Conservation (phyloP, 2,329 filamentous ascomycete genomes). For the Pseudocercospora pini-densiflorae region DNA sequence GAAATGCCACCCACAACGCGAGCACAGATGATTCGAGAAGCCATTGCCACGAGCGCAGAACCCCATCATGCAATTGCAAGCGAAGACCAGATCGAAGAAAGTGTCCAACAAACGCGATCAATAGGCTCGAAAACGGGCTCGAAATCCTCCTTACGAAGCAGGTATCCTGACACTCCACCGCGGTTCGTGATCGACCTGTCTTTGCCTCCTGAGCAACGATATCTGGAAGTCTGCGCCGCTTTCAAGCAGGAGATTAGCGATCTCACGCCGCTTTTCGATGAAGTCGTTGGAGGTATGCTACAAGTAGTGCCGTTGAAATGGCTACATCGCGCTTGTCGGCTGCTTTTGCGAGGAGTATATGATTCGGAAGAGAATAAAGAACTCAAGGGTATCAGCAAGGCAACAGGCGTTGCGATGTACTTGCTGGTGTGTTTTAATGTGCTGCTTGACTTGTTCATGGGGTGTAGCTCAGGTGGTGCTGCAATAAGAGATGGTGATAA, state of each 20-base stretch:
- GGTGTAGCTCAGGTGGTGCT: constrained; percentile 65
- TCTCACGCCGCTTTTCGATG: constrained; percentile 57
- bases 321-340: constrained; percentile 46
- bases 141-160: constrained; percentile 3
- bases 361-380: constrained; percentile 64
- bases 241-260: constrained; percentile 51
- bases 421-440: constrained; percentile 67
- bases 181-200: constrained; percentile 57
- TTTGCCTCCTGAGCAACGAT: constrained; percentile 57
- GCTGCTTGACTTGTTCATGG: constrained; percentile 66
- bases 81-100: constrained; percentile 9
- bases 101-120: background rate
- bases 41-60: constrained; percentile 19
- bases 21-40: constrained; percentile 19
- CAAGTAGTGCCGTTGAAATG: constrained; percentile 37
- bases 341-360: constrained; percentile 57
- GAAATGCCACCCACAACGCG: constrained; percentile 22
- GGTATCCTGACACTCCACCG: constrained; percentile 28
- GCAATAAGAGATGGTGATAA: constrained; percentile 33
- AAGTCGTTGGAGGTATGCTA: constrained; percentile 47
- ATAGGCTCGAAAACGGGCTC: background rate
- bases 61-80: constrained; percentile 18
- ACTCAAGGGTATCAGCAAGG: constrained; percentile 60
- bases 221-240: constrained; percentile 52
- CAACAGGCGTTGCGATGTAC: constrained; percentile 60